Evolutionary conservation across 2,329 filamentous ascomycete species (phyloP).

Genomic region (Pestalotiopsis sp.): DNA sequence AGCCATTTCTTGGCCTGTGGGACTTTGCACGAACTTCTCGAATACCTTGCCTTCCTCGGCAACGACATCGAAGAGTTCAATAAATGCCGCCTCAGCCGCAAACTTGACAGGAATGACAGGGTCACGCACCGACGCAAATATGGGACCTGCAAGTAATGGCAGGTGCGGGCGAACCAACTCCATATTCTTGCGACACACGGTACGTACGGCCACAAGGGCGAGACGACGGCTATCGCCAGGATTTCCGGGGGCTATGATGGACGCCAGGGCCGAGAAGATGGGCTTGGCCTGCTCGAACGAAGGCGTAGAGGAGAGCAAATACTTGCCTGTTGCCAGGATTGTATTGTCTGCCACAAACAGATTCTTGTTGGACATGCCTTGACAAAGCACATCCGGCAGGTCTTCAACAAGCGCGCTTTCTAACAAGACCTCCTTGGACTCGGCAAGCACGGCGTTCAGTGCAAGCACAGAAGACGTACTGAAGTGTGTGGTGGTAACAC

Average conservation of each 20-base stretch:
- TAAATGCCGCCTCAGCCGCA: slow-evolving; percentile 90
- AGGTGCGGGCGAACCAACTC: slow-evolving; percentile 84
- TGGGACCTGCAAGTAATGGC: slow-evolving; percentile 74
- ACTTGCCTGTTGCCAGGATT: slow-evolving; percentile 89
- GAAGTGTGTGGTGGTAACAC: slow-evolving; percentile 78
- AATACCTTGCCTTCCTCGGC: slow-evolving; percentile 86
- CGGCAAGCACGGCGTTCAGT: slow-evolving; percentile 85
- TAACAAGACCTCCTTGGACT: slow-evolving; percentile 73
- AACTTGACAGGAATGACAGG: slow-evolving; percentile 93
- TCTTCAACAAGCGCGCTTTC: slow-evolving; percentile 71
- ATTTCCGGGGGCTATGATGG: slow-evolving; percentile 75
- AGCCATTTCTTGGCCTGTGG: slow-evolving; percentile 65
- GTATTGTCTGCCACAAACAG: slow-evolving; percentile 87
- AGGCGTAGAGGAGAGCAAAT: slow-evolving; percentile 70
- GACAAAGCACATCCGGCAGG: slow-evolving; percentile 74
- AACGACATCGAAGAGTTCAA: slow-evolving; percentile 87
- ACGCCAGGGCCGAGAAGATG: slow-evolving; percentile 78
- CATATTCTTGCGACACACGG: slow-evolving; percentile 76
- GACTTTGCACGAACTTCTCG: slow-evolving; percentile 82
- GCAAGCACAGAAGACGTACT: slow-evolving; percentile 81
- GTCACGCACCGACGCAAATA: slow-evolving; percentile 91
- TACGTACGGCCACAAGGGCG: slow-evolving; percentile 84
- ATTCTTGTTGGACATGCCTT: slow-evolving; percentile 77
- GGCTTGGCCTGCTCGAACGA: slow-evolving; percentile 77
- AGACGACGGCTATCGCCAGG: slow-evolving; percentile 84